Conservation (phyloP, 495 filamentous ascomycete genomes). For the Aspergillus cavernicola region DNA sequence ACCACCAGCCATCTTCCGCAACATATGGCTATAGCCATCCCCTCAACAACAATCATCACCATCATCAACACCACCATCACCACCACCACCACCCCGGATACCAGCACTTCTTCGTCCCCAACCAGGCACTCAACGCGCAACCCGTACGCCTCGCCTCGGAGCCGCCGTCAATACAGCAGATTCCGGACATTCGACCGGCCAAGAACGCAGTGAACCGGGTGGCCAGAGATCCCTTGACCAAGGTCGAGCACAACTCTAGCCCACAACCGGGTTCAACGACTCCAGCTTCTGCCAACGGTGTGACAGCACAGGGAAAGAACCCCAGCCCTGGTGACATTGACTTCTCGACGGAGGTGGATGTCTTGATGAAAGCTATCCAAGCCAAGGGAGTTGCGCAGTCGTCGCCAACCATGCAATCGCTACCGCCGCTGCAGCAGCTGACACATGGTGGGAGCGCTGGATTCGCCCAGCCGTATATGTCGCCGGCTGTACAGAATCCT, state of each 20-base stretch:
- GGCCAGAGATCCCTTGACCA: constrained; percentile 21
- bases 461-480: constrained; percentile 29
- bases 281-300: constrained; percentile 6
- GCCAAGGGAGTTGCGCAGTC: constrained; percentile 48
- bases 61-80: constrained; percentile 28
- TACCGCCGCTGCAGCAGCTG: constrained; percentile 37
- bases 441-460: constrained; percentile 21
- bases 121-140: constrained; percentile 26
- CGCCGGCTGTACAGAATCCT: constrained; percentile 16
- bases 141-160: constrained; percentile 33
- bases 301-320: constrained; percentile 16
- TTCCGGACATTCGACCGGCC: constrained; percentile 40
- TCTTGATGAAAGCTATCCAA: constrained; percentile 91
- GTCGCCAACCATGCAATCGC: constrained; percentile 23
- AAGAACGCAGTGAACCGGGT: constrained; percentile 40
- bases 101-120: constrained; percentile 31
- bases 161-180: constrained; percentile 27
- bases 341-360: constrained; percentile 81
- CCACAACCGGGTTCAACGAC: constrained; percentile 3
- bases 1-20: constrained; percentile 33
- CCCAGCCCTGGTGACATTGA: constrained; percentile 39
- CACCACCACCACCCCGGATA: constrained; percentile 26
- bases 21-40: constrained; percentile 35
- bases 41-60: constrained; percentile 18
- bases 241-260: constrained; percentile 11